These are phyloP conservation scores for Cudoniella acicularis DNA, from an alignment of 495 filamentous ascomycete species.

Conservation along the genomic window DNA sequence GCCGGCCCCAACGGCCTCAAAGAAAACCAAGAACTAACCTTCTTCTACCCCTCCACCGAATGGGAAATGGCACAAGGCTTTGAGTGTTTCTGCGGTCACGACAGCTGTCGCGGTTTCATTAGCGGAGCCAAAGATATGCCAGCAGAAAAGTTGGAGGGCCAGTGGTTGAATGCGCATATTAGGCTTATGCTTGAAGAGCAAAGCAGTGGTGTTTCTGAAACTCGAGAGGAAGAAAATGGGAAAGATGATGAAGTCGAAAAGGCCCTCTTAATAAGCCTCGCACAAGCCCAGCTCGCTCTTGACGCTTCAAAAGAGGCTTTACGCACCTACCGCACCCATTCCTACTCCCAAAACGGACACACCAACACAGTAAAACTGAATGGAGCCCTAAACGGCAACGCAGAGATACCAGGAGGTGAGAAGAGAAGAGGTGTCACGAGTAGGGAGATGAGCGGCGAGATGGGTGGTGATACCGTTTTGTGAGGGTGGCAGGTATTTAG, in stretches of 20 bases:
- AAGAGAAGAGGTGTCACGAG: conserved; percentile 37
- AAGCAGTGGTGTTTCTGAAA: neutral
- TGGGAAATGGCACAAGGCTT: conserved; percentile 75
- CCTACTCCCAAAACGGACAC: no score
- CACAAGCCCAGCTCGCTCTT: no score
- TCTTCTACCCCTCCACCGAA: conserved; percentile 77
- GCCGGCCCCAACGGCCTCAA: conserved; percentile 54
- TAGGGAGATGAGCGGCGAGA: conserved; percentile 49
- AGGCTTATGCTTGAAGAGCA: conserved; percentile 43
- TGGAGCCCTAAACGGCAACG: neutral
- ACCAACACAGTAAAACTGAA: no score
- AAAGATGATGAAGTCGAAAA: neutral
- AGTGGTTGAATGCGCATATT: conserved; percentile 55
- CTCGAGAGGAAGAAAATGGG: neutral
- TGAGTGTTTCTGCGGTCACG: conserved; percentile 56
- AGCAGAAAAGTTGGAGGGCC: conserved; percentile 37
- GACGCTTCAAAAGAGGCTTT: no score
- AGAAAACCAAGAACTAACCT: conserved; percentile 63
- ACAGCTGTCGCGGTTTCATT: conserved; percentile 47
- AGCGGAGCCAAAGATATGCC: conserved; percentile 52
- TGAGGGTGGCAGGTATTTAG: no score
- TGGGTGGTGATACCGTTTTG: conserved; percentile 50
- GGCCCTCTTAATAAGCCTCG: conserved; percentile 15
- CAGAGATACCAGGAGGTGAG: neutral
- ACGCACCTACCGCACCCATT: no score